Evolutionary conservation across 805 yeast species (phyloP), one percentile per base, ranked within the genome.

Genomic region (Candida piceae): DNA sequence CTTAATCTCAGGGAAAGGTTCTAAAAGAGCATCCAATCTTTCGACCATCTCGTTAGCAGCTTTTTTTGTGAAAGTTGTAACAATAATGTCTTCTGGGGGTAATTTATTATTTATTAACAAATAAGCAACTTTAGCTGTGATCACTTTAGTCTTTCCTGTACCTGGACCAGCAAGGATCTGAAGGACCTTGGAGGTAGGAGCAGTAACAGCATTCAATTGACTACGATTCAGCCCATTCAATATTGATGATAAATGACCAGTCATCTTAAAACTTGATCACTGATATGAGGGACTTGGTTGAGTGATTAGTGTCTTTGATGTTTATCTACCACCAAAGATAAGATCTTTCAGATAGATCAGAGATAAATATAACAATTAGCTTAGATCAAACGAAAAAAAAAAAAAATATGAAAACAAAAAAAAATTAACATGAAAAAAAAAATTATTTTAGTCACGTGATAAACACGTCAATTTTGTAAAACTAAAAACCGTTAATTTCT

Each of bases 31-130:
- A 0, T 35, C 38, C 15, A 90, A 59, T 29, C 97, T 66, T 22
- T 76, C 81, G 10, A 66, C 61, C 84, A 90, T 80, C 60, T 90
- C 97, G 35, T 68, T 72, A 2, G 97, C 94, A 0, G 98, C 97
- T 50, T 84, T 85, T 49, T 85, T 84, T 10, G 97, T 90, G 63
- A 90, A 90, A 0, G 97, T 89, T 5, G 96, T 86, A 16, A 89
- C 93, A 1, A 90, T 72, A 15, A 93, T 70, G 32, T 72, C 62
- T 23, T 68, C 64, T 0, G 97, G 89, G 1, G 67, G 63, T 1
- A 84, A 57, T 2, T 68, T 59, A 24, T 72, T 66, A 7, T 70
- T 57, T 3, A 74, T 41, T 7, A 89, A 47, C 20, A 89, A 62
- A 49, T 78, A 74, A 0, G 89, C 89, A 8, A 89, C 93, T 31